Evolutionary conservation across 179 eudicot species (phyloP).

Genomic region (Camellia oleifera): DNA sequence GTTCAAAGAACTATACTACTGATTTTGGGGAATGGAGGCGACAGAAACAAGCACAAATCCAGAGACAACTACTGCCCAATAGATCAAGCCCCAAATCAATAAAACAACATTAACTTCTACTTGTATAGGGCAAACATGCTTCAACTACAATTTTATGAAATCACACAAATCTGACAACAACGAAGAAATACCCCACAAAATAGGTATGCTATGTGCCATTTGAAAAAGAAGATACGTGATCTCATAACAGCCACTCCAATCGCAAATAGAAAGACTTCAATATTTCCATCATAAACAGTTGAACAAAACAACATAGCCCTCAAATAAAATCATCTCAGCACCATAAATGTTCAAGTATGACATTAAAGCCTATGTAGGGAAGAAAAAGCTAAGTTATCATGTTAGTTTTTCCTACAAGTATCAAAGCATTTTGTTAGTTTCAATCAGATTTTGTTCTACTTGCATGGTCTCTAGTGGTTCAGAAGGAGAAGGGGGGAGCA

Average conservation of each 20-base stretch:
- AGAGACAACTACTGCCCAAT: background rate
- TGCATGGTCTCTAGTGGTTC: background rate
- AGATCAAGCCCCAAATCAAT: background rate
- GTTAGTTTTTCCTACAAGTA: background rate
- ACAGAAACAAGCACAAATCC: background rate
- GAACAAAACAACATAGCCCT: constrained; percentile 9
- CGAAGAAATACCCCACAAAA: background rate
- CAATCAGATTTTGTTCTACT: background rate
- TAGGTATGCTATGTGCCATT: background rate
- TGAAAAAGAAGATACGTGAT: background rate
- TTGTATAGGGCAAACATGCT: background rate
- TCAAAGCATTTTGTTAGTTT: background rate
- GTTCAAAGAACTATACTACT: background rate
- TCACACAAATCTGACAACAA: background rate
- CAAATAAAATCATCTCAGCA: background rate
- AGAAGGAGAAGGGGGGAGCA: too few species aligned
- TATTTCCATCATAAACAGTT: background rate
- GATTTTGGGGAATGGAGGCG: background rate
- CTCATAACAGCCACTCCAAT: background rate
- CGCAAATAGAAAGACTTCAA: background rate
- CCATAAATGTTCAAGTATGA: background rate
- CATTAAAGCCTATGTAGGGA: background rate
- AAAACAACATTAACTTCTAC: background rate
- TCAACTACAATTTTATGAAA: background rate
- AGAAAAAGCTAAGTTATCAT: background rate